phyloP scores from a whole-genome alignment of 1,139 yeast species.

The Sugiyamaella xylanicola region DNA sequence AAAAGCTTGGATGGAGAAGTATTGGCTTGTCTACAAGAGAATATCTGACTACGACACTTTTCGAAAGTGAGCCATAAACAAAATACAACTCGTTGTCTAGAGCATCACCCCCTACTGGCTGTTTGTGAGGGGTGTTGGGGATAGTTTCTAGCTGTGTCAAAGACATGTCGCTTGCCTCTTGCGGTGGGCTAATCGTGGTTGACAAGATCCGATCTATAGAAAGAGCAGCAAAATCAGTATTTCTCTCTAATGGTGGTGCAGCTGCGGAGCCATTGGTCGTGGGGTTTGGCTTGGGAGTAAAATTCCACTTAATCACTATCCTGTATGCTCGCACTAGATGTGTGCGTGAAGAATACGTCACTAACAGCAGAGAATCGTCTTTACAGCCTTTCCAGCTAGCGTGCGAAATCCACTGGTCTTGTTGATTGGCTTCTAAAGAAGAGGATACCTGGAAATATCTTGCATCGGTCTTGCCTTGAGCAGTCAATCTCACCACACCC shows the following conservation, averaged over 20 bases:
- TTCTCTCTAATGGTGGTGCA: slow-evolving; percentile 9
- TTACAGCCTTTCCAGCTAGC: slow-evolving; percentile 64
- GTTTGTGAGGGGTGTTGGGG: slow-evolving; percentile 32
- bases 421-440: slow-evolving; percentile 24
- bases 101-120: slow-evolving; percentile 34
- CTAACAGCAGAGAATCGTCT: slow-evolving; percentile 53
- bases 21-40: slow-evolving; percentile 40
- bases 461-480: slow-evolving; percentile 36
- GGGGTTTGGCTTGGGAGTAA: slow-evolving; percentile 19
- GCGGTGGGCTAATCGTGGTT: slow-evolving; percentile 23
- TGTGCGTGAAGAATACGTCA: slow-evolving; percentile 50
- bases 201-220: slow-evolving; percentile 25
- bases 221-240: slow-evolving; percentile 27
- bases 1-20: slow-evolving; percentile 37
- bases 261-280: slow-evolving; percentile 17
- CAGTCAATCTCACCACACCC: slow-evolving; percentile 54
- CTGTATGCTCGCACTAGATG: slow-evolving; percentile 51
- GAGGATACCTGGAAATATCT: slow-evolving; percentile 38
- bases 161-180: slow-evolving; percentile 19
- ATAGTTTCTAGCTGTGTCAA: slow-evolving; percentile 39
- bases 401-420: slow-evolving; percentile 39
- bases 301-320: slow-evolving; percentile 57
- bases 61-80: slow-evolving; percentile 31
- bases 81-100: slow-evolving; percentile 48
- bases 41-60: slow-evolving; percentile 32